Evolutionary conservation across 179 eudicot species (phyloP).

Genomic region (Beta macrorhiza): DNA sequence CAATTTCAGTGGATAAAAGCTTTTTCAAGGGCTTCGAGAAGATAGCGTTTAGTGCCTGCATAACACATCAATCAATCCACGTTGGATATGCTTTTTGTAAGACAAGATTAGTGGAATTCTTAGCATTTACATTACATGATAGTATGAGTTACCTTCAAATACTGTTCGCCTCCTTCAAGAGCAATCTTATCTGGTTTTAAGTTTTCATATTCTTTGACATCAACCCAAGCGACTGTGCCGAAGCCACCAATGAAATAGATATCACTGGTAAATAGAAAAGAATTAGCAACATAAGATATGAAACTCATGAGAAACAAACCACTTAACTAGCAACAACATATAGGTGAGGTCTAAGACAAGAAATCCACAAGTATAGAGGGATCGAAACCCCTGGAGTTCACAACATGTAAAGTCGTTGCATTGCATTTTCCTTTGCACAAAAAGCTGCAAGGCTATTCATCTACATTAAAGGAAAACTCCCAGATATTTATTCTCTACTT

Average conservation of each 20-base stretch:
- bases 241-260: constrained; percentile 99
- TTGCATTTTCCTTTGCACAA: not conserved
- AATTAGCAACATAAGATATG: constrained; percentile 8
- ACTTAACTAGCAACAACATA: not conserved
- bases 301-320: not conserved
- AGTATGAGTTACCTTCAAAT: constrained; percentile 60
- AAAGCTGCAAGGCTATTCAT: not conserved
- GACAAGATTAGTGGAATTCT: not conserved
- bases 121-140: not conserved
- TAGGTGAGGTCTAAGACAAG: not conserved
- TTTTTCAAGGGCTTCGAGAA: constrained; percentile 93
- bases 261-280: constrained; percentile 51
- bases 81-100: not conserved
- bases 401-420: not conserved
- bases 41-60: constrained; percentile 85
- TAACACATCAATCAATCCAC: not conserved
- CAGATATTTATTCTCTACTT: too few species aligned
- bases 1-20: constrained; percentile 66
- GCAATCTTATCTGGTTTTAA: constrained; percentile 89
- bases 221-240: constrained; percentile 99
- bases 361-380: not conserved
- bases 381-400: not conserved
- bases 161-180: constrained; percentile 93
- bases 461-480: too few species aligned
- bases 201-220: constrained; percentile 82